Conservation (phyloP, 345 rosid species). For the Acer campestre region DNA sequence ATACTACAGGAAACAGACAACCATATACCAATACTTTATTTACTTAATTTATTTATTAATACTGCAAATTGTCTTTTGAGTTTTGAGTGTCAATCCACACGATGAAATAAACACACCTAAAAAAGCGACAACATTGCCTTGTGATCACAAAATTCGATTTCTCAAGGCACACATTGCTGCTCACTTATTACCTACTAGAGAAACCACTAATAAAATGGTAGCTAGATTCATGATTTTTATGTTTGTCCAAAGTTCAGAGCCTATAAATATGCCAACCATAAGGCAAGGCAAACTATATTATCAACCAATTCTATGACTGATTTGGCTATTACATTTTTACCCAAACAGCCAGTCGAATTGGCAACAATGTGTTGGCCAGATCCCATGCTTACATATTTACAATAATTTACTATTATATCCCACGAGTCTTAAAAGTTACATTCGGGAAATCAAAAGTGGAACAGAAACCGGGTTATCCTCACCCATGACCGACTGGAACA, state of each 20-base stretch:
- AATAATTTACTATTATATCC: not conserved
- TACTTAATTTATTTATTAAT: not conserved
- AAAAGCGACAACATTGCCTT: not conserved
- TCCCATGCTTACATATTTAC: slow-evolving; percentile 22
- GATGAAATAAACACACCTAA: not conserved
- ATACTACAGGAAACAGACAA: not conserved
- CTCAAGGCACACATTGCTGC: not conserved
- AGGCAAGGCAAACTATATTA: not conserved
- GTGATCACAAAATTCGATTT: not conserved
- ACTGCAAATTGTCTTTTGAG: slow-evolving; percentile 10
- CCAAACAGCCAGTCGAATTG: slow-evolving; percentile 14
- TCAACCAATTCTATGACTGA: slow-evolving; percentile 5
- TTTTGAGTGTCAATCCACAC: not conserved
- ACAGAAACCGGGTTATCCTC: slow-evolving; percentile 66
- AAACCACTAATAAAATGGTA: not conserved
- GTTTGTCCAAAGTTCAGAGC: too few species aligned
- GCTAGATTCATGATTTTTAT: too few species aligned
- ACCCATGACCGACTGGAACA: slow-evolving; percentile 74
- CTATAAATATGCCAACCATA: not conserved
- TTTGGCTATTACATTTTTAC: not conserved
- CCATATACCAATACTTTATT: not conserved
- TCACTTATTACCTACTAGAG: not conserved
- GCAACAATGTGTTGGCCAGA: slow-evolving; percentile 22
- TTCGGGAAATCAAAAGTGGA: slow-evolving; percentile 84
- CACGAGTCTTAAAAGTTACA: slow-evolving; percentile 34